phyloP scores from a whole-genome alignment of 768 basidiomycete species.

The Mycena vulgaris region DNA sequence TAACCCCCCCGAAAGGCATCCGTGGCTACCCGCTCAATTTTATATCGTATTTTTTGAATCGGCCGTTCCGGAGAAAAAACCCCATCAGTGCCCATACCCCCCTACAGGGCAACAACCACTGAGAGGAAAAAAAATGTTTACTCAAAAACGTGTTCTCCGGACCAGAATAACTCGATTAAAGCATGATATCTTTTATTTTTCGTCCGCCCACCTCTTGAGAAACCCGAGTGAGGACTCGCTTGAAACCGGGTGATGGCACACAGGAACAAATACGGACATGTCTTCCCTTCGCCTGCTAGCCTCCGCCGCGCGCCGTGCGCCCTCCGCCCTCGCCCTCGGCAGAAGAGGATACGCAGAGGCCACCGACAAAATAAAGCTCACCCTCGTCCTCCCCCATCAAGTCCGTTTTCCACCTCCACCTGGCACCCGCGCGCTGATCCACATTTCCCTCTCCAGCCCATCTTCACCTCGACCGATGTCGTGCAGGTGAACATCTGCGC shows the following conservation, averaged over 20 bases:
- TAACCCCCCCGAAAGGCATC: too few relatives aligned
- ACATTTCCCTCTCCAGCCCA: slow-evolving; percentile 66
- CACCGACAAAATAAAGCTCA: slow-evolving; percentile 92
- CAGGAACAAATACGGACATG: slow-evolving; percentile 56
- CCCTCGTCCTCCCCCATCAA: slow-evolving; percentile 95
- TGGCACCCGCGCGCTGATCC: background rate
- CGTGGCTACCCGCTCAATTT: too few relatives aligned
- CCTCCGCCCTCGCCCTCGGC: slow-evolving; percentile 65
- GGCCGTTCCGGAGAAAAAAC: too few relatives aligned
- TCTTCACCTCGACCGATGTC: slow-evolving; percentile 93
- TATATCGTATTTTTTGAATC: too few relatives aligned
- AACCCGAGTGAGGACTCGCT: too few relatives aligned
- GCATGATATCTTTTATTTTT: too few relatives aligned
- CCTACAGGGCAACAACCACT: too few relatives aligned
- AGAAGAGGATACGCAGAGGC: slow-evolving; percentile 94
- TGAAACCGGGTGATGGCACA: background rate
- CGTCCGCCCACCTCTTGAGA: too few relatives aligned
- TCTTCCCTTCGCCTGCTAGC: slow-evolving; percentile 82
- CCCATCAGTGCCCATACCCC: too few relatives aligned
- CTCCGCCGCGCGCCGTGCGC: slow-evolving; percentile 73
- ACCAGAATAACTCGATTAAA: too few relatives aligned
- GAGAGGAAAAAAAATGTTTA: too few relatives aligned
- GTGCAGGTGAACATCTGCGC: slow-evolving; percentile 97
- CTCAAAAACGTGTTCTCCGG: too few relatives aligned
- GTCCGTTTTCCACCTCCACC: slow-evolving; percentile 60